Percentiles rank a stretch among this genome's conserved stretches.
phyloP scores from a whole-genome alignment of 148 eudicot genomes.

The Fagopyrum esculentum region DNA sequence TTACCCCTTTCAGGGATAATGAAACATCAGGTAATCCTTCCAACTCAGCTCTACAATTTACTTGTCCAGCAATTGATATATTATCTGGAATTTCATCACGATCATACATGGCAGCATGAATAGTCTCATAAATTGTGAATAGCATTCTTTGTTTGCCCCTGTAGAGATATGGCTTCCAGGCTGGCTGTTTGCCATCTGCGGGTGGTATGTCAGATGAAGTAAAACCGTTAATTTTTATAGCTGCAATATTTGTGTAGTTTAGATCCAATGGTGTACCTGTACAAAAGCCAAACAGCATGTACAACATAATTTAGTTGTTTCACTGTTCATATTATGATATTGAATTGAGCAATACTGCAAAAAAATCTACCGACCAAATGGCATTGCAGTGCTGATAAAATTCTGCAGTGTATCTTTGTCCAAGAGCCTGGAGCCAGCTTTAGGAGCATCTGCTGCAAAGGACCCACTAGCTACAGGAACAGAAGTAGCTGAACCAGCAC shows the following conservation, averaged over 20 bases:
- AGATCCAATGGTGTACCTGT: conserved; percentile 92
- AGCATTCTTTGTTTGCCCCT: conserved; percentile 83
- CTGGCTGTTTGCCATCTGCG: conserved; percentile 88
- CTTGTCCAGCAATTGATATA: conserved; percentile 71
- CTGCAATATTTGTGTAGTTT: conserved; percentile 67
- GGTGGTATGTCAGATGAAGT: conserved; percentile 73
- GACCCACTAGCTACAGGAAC: conserved; percentile 44
- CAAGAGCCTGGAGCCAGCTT: conserved; percentile 59
- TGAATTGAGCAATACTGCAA: conserved; percentile 26
- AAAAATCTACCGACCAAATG: conserved; percentile 77
- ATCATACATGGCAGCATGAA: conserved; percentile 95
- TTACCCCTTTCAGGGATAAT: conserved; percentile 76
- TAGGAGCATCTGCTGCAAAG: conserved; percentile 60
- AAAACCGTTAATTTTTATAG: conserved; percentile 73
- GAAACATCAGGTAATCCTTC: conserved; percentile 97
- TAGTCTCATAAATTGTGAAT: conserved; percentile 69
- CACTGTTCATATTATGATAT: neutral
- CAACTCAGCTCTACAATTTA: conserved; percentile 94
- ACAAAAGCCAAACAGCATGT: conserved; percentile 17
- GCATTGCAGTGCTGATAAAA: conserved; percentile 86
- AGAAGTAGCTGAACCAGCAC: conserved; percentile 51
- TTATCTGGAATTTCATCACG: conserved; percentile 90
- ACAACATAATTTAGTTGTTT: conserved; percentile 2
- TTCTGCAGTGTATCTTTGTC: conserved; percentile 83
- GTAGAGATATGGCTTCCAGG: conserved; percentile 98